Evolutionary conservation across 1,284 basidiomycete genomes (phyloP), one percentile per base, ranked within the genome.

Genomic region (Sporisorium sorghi): DNA sequence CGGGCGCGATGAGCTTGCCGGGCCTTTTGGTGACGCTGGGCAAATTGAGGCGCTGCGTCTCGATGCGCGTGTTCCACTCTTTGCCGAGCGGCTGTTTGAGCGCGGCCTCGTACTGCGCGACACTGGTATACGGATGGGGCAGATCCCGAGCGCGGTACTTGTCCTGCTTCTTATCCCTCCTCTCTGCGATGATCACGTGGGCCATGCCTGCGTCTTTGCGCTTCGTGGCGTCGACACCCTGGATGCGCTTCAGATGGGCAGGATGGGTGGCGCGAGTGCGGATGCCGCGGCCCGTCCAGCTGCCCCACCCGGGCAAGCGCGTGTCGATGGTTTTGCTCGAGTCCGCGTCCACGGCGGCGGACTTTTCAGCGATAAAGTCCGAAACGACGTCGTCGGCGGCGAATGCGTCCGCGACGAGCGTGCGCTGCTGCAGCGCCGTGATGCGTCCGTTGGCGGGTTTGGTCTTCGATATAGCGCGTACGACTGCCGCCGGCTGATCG

Each of bases 381-480:
- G 91, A 89, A 0, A 96, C 90, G 12, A 98, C 96, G 80, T 97
- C 92, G 85, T 99, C 96, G 1, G 93, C 93, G 0, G 96, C 96
- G 86, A 99, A 99, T 0, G 96, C 97, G 66, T 91, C 89, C 0
- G 94, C 92, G 9, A 99, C 94, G 5, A 99, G 88, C 73, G 97
- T 92, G 24, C 92, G 88, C 84, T 97, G 94, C 82, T 91, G 51
- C 2, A 78, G 12, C 6, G 67, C 69, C 0, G 53, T 50, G 24
- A 66, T 43, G 2, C 12, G 15, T 6, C 44, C 54, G 0, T 23
- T 26, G 5, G 21, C 32, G 7, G 46, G 30, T 1, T 47, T 37
- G 33, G 56, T 60, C 11, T 39, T 30, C 15, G 50, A 26, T 3
- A 49, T n/a, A 0, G 51, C 17, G 5, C 15, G 2, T 1, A 42